Percentiles rank a stretch among this genome's conserved stretches.
Evolutionary conservation across 306 rosid species (phyloP).

Genomic region (Prunus armeniaca): DNA sequence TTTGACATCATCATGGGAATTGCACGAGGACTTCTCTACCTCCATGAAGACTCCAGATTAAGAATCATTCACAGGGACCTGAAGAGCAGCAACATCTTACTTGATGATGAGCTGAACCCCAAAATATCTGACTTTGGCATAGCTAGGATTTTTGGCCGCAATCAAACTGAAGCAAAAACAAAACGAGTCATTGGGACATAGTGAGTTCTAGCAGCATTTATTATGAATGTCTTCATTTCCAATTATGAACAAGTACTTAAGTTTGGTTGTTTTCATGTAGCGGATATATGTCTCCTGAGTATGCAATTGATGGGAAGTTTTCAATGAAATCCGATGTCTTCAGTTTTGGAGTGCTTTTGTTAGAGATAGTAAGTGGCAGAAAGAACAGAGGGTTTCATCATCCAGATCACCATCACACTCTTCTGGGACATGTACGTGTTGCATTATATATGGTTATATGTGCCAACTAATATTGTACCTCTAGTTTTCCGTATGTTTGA

Average conservation of each 20-base stretch:
- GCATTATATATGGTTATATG: not conserved
- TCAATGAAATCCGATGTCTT: constrained; percentile 31
- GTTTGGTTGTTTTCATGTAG: not conserved
- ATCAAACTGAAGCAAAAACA: constrained; percentile 28
- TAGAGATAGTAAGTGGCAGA: constrained; percentile 26
- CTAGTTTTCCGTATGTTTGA: not conserved
- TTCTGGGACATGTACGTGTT: constrained; percentile 30
- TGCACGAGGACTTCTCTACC: constrained; percentile 27
- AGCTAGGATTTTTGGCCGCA: constrained; percentile 26
- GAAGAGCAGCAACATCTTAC: constrained; percentile 29
- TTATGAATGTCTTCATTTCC: not conserved
- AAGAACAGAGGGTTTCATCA: constrained; percentile 21
- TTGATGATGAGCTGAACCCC: constrained; percentile 30
- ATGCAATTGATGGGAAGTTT: constrained; percentile 27
- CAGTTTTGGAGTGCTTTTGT: constrained; percentile 29
- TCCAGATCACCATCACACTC: constrained; percentile 21
- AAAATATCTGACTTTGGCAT: constrained; percentile 36
- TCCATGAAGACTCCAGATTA: constrained; percentile 27
- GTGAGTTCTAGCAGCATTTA: not conserved
- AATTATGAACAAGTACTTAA: not conserved
- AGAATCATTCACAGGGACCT: constrained; percentile 34
- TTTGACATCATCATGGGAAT: constrained; percentile 24
- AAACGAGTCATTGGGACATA: constrained; percentile 28
- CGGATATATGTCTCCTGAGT: constrained; percentile 34
- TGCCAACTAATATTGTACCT: not conserved